Conservation (phyloP, 345 rosid genomes). For the Carallia brachiata region DNA sequence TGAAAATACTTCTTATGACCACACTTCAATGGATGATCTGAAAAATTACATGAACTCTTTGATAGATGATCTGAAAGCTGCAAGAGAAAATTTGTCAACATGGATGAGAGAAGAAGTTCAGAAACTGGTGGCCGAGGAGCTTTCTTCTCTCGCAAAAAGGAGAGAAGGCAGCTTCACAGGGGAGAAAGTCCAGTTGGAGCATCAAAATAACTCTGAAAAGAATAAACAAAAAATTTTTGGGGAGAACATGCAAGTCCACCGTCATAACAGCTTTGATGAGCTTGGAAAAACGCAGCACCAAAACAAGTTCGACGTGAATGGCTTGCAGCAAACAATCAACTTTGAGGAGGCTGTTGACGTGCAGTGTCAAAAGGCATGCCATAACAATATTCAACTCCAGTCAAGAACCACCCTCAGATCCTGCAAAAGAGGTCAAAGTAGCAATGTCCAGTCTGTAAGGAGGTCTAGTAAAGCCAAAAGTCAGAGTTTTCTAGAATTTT, state of each 20-base stretch:
- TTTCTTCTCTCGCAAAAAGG: constrained; percentile 8
- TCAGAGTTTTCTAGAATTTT: constrained; percentile 12
- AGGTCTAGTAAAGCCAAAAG: constrained; percentile 10
- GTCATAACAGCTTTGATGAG: constrained; percentile 22
- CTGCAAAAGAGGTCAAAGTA: constrained; percentile 8
- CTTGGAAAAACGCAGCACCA: constrained; percentile 10
- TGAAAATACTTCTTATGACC: constrained; percentile 20
- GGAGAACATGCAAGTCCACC: constrained; percentile 20
- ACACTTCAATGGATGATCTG: constrained; percentile 34
- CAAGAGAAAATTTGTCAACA: constrained; percentile 38
- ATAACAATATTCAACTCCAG: constrained; percentile 17
- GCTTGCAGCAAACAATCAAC: constrained; percentile 17
- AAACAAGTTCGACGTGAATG: constrained; percentile 13
- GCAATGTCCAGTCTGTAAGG: constrained; percentile 10
- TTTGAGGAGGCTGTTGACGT: constrained; percentile 11
- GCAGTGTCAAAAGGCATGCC: constrained; percentile 4
- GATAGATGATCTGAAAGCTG: constrained; percentile 45
- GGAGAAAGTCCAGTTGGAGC: constrained; percentile 14
- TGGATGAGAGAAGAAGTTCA: constrained; percentile 57
- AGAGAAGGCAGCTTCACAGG: constrained; percentile 16
- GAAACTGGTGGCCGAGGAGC: constrained; percentile 35
- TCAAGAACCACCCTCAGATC: constrained; percentile 7
- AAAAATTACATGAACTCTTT: constrained; percentile 43
- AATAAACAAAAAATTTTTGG: constrained; percentile 11
- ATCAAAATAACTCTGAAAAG: constrained; percentile 13